Base-by-base conservation (phyloP, 768 basidiomycete species). In the Leccinum obscurum region DNA sequence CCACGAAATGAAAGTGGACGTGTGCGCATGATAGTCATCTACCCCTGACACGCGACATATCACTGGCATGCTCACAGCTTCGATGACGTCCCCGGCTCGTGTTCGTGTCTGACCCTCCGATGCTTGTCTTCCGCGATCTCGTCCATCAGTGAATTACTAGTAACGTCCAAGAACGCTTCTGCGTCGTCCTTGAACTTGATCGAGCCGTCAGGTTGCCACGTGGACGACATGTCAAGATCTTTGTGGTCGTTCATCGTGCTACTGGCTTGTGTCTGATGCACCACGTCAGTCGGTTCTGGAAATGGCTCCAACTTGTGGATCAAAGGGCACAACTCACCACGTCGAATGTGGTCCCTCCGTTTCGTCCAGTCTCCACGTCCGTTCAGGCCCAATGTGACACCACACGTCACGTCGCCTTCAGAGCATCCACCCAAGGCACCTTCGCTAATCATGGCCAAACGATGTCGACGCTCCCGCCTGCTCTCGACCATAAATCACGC, bases 321-420 rank as follows among this genome's bases (percentile, higher is more conserved):
- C 66, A 5, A 17, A 20, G 20, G 11, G 37, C 4, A 41, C 6
- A 0, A 64, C 80, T 32, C 66, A 93, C 93, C 94, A 79, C 56
- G 92, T 89, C 52, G 94, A 84, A 66, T 91, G 83, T 2, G 94
- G 94, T 1, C 94, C 95, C 68, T 97, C 95, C 2, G 93, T 95
- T 67, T 95, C 94, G 62, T 96, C 95, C 50, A 96, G 74, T 34
- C 88, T 78, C 94, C 94, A 96, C 11, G 81, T 65, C 7, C 76
- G 75, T 24, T 77, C 76, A 3, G 68, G 75, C 44, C 77, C 78
- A 13, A 80, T 72, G 50, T 83, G 80, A 2, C 87, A 85, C 94
- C 95, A 96, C 13, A 96, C 69, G 0, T 93, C 93, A 22, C 91
- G 82, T 70, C 22, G 22, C 22, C 22, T 28, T 96, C 95, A 0